Conservation (phyloP, 768 basidiomycete species). For the Psilocybe cyanescens region DNA sequence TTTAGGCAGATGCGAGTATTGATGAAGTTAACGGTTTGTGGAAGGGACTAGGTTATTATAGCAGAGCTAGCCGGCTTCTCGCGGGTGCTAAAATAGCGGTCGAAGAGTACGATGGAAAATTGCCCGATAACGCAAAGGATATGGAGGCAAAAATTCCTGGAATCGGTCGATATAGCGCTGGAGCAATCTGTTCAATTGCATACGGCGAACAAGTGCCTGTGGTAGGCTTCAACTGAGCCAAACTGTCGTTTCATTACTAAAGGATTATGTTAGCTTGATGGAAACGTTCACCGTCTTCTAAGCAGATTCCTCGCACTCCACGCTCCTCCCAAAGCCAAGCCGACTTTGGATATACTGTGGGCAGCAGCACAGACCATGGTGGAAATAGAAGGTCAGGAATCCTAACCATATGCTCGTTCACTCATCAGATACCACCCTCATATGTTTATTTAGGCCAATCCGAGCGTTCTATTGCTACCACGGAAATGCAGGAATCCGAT, state of each 20-base stretch:
- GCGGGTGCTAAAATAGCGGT: slow-evolving; percentile 84
- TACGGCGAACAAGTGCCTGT: slow-evolving; percentile 85
- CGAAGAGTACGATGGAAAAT: slow-evolving; percentile 60
- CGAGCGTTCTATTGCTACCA: slow-evolving; percentile 2
- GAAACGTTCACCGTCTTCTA: slow-evolving; percentile 87
- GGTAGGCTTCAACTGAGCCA: slow-evolving; percentile 46
- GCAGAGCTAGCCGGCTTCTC: slow-evolving; percentile 81
- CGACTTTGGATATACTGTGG: slow-evolving; percentile 85
- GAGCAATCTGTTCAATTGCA: slow-evolving; percentile 85
- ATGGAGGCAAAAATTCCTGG: slow-evolving; percentile 87
- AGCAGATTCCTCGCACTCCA: slow-evolving; percentile 84
- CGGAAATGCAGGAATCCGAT: slow-evolving; percentile 16
- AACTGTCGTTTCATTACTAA: slow-evolving; percentile 6
- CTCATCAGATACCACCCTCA: background rate
- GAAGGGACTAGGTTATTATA: slow-evolving; percentile 94
- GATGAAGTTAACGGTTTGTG: slow-evolving; percentile 89
- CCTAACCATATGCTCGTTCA: background rate
- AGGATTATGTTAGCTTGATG: slow-evolving; percentile 66
- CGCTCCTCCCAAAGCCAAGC: slow-evolving; percentile 79
- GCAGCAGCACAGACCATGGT: slow-evolving; percentile 74
- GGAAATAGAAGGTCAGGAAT: slow-evolving; percentile 32
- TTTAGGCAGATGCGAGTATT: slow-evolving; percentile 67
- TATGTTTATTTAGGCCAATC: slow-evolving; percentile 3
- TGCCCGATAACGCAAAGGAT: slow-evolving; percentile 81
- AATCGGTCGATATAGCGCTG: slow-evolving; percentile 88